These are phyloP conservation scores for Coemansia sp. DNA, from an alignment of 192 early-diverging fungal species.

Conservation along the genomic window DNA sequence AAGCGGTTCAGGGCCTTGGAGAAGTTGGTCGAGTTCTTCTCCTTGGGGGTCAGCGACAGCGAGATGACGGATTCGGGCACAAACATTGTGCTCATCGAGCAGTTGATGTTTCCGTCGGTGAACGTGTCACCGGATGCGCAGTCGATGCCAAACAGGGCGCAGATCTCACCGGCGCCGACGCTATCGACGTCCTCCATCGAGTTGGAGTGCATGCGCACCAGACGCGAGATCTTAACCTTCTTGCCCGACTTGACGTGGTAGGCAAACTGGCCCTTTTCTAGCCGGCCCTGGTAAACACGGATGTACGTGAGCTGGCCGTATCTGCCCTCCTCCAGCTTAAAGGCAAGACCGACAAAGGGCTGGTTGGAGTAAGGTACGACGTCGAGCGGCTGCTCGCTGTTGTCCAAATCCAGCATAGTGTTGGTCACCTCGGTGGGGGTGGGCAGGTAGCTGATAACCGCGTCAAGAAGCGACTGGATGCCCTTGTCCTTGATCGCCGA, in stretches of 20 bases:
- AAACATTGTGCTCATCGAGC: conserved; percentile 96
- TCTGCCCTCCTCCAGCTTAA: conserved; percentile 89
- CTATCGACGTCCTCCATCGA: conserved; percentile 97
- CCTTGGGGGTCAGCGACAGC: conserved; percentile 85
- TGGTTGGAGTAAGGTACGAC: conserved; percentile 63
- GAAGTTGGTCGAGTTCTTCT: conserved; percentile 75
- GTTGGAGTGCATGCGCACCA: conserved; percentile 98
- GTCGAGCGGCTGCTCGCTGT: conserved; percentile 58
- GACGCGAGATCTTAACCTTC: conserved; percentile 90
- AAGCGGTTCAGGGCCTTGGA: conserved; percentile 71
- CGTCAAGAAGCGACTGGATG: conserved; percentile 72
- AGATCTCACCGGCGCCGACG: conserved; percentile 93
- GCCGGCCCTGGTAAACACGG: conserved; percentile 90
- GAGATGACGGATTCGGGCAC: conserved; percentile 98
- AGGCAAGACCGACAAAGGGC: conserved; percentile 82
- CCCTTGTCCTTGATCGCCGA: conserved; percentile 84
- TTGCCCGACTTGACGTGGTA: conserved; percentile 87
- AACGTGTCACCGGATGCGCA: conserved; percentile 97
- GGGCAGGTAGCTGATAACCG: conserved; percentile 67
- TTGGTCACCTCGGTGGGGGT: conserved; percentile 69
- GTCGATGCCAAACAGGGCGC: conserved; percentile 97
- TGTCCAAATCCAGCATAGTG: conserved; percentile 65
- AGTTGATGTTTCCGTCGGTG: conserved; percentile 77
- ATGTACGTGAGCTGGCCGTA: conserved; percentile 98
- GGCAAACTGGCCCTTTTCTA: conserved; percentile 84